Evolutionary conservation across 441 rosid genomes (phyloP).

Genomic region (Capsella rubella): DNA sequence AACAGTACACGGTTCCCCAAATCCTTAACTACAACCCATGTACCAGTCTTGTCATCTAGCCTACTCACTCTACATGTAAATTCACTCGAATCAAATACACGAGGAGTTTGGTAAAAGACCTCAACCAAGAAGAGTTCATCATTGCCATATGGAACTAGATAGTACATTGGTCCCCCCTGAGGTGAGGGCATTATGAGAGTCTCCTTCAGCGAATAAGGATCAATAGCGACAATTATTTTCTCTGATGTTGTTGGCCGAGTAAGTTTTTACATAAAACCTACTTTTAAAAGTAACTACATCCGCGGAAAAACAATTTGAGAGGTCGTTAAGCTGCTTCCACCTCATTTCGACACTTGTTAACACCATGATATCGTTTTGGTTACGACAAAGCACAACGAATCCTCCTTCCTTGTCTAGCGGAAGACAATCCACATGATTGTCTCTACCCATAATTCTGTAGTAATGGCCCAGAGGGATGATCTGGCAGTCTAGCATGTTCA

Average conservation of each 20-base stretch:
- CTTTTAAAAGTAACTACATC: no score
- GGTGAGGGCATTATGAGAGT: background rate
- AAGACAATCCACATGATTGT: background rate
- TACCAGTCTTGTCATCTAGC: conserved; percentile 16
- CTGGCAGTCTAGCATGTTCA: conserved; percentile 6
- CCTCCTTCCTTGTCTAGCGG: conserved; percentile 15
- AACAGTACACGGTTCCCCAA: conserved; percentile 11
- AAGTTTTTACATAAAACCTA: background rate
- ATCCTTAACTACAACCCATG: background rate
- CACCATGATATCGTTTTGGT: no score
- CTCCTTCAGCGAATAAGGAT: background rate
- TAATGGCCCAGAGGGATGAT: background rate
- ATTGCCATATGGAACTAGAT: background rate
- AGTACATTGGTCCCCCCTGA: background rate
- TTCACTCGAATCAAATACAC: no score
- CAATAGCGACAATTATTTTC: background rate
- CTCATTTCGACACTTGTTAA: conserved; percentile 15
- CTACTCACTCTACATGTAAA: background rate
- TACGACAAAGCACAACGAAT: background rate
- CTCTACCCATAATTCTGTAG: background rate
- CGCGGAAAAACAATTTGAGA: background rate
- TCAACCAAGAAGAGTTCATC: background rate
- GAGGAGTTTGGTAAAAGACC: background rate
- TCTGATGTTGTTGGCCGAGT: no score
- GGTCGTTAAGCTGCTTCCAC: background rate